phyloP scores from a whole-genome alignment of 1,284 basidiomycete species.

The Phaffia rhodozyma region DNA sequence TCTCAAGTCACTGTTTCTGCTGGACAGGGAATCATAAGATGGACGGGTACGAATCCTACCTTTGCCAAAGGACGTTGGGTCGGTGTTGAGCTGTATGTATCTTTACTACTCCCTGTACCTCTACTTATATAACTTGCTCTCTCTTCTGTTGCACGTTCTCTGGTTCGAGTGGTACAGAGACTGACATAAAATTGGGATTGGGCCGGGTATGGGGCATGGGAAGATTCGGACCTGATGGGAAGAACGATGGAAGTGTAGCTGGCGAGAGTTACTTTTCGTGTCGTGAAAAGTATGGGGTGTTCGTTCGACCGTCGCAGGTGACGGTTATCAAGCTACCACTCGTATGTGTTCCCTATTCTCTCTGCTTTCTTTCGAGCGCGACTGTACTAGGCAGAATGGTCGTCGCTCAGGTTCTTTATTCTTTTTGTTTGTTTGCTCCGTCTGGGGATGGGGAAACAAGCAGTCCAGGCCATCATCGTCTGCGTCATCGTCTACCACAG shows the following conservation, averaged over 20 bases:
- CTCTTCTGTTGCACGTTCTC: neutral
- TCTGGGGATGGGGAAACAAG: neutral
- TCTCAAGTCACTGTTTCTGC: conserved; percentile 61
- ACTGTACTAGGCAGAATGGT: neutral
- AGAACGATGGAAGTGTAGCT: conserved; percentile 88
- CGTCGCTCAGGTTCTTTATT: neutral
- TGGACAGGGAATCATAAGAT: conserved; percentile 74
- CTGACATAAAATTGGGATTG: conserved; percentile 6
- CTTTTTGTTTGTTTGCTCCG: neutral
- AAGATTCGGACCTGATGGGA: conserved; percentile 56
- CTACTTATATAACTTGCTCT: neutral
- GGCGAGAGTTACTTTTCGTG: conserved; percentile 78
- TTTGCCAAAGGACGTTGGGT: conserved; percentile 91
- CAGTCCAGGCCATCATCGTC: conserved; percentile 21
- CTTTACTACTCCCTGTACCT: neutral
- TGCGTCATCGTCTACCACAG: conserved; percentile 6
- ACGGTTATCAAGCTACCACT: conserved; percentile 36
- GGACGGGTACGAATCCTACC: conserved; percentile 63
- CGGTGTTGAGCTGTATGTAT: conserved; percentile 68
- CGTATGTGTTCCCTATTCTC: neutral
- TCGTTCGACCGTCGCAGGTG: conserved; percentile 80
- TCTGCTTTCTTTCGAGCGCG: neutral
- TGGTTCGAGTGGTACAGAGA: neutral
- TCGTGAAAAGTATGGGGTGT: conserved; percentile 66
- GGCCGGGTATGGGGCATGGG: neutral